Evolutionary conservation across 2,329 filamentous ascomycete species (phyloP).

Genomic region (Ceratocystis papillata): DNA sequence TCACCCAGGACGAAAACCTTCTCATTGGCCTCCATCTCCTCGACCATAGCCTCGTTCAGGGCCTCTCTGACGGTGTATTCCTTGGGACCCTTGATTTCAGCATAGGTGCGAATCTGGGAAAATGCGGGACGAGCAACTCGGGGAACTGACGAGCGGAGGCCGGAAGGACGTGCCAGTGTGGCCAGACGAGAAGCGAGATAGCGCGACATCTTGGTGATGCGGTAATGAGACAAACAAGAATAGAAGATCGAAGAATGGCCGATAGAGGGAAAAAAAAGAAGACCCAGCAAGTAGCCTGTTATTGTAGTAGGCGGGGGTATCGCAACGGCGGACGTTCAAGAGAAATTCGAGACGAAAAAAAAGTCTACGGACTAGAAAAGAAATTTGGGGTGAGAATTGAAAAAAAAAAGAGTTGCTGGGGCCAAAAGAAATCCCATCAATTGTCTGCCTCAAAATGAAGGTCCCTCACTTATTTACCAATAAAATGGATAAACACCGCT

Average conservation of each 20-base stretch:
- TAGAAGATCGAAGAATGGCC: neutral
- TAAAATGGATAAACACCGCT: neutral
- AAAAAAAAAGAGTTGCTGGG: slow-evolving; percentile 16
- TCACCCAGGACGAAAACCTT: slow-evolving; percentile 96
- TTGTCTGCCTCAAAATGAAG: slow-evolving; percentile 23
- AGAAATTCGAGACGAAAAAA: slow-evolving; percentile 17
- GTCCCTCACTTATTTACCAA: slow-evolving; percentile 15
- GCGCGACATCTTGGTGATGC: slow-evolving; percentile 23
- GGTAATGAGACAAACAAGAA: slow-evolving; percentile 1
- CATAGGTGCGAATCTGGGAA: slow-evolving; percentile 44
- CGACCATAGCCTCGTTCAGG: slow-evolving; percentile 91
- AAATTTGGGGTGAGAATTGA: slow-evolving; percentile 17
- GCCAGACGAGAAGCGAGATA: slow-evolving; percentile 24
- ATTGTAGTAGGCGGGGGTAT: slow-evolving; percentile 21
- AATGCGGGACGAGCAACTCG: slow-evolving; percentile 23
- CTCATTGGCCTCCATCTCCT: slow-evolving; percentile 87
- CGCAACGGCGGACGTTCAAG: slow-evolving; percentile 13
- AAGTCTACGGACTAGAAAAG: slow-evolving; percentile 16
- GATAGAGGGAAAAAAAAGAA: slow-evolving; percentile 14
- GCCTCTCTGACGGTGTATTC: slow-evolving; percentile 96
- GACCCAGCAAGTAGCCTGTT: slow-evolving; percentile 8
- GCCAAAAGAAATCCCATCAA: slow-evolving; percentile 14
- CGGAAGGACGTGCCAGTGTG: slow-evolving; percentile 20
- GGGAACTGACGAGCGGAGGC: slow-evolving; percentile 19
- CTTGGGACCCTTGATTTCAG: slow-evolving; percentile 55